Evolutionary conservation across 371 early-diverging fungal species (phyloP).

Genomic region (Massospora cicadina): DNA sequence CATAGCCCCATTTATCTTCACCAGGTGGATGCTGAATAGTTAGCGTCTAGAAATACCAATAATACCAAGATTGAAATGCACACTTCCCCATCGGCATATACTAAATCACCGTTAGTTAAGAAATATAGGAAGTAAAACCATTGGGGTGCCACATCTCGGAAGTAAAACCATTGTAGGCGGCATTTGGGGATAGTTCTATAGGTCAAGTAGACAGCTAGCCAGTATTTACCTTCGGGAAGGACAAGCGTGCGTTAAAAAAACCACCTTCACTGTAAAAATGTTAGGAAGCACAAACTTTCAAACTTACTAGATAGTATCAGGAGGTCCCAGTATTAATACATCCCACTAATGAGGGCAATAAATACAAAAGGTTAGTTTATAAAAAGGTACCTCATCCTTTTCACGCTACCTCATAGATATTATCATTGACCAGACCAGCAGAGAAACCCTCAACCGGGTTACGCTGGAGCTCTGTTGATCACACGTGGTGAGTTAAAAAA

Average conservation of each 20-base stretch:
- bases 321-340: conserved; percentile 75
- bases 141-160: conserved; percentile 71
- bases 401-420: conserved; percentile 44
- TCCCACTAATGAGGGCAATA: conserved; percentile 38
- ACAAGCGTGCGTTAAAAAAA: conserved; percentile 69
- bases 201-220: neutral
- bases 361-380: conserved; percentile 1
- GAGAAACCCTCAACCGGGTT: conserved; percentile 65
- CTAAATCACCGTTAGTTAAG: conserved; percentile 16
- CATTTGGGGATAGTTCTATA: conserved; percentile 45
- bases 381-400: neutral
- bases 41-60: too few species aligned
- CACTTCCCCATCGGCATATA: conserved; percentile 68
- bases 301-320: conserved; percentile 67
- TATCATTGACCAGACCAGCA: conserved; percentile 49
- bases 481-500: neutral
- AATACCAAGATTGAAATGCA: conserved; percentile 82
- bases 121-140: conserved; percentile 22
- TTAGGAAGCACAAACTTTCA: neutral
- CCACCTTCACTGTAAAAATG: conserved; percentile 52
- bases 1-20: conserved; percentile 87
- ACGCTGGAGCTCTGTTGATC: conserved; percentile 33
- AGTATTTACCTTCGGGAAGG: conserved; percentile 46
- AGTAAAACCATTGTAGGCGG: conserved; percentile 73
- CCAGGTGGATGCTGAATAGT: conserved; percentile 39